phyloP scores from a whole-genome alignment of 768 basidiomycete genomes.

The Pholiota conissans region DNA sequence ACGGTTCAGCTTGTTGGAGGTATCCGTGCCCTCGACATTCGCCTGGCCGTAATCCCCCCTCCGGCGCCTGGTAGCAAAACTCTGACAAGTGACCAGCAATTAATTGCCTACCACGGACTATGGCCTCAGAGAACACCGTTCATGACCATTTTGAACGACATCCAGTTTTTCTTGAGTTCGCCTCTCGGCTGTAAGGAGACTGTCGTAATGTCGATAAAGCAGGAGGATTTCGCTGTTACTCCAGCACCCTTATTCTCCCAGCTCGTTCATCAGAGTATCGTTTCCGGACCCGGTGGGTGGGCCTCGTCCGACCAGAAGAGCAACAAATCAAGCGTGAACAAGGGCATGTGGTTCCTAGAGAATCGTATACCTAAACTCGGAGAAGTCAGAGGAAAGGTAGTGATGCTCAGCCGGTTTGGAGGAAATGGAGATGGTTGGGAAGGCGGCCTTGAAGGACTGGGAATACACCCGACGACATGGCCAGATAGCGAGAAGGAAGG shows the following conservation, averaged over 20 bases:
- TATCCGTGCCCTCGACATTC: slow-evolving; percentile 80
- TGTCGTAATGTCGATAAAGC: slow-evolving; percentile 85
- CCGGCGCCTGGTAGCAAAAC: slow-evolving; percentile 12
- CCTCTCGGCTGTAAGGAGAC: slow-evolving; percentile 64
- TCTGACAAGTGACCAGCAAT: slow-evolving; percentile 25
- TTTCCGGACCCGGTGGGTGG: slow-evolving; percentile 49
- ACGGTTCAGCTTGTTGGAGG: slow-evolving; percentile 71
- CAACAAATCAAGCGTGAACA: slow-evolving; percentile 9
- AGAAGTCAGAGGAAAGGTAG: slow-evolving; percentile 81
- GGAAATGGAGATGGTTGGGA: slow-evolving; percentile 70
- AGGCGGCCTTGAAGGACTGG: slow-evolving; percentile 65
- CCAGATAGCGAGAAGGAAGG: slow-evolving; percentile 73
- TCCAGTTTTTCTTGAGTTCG: slow-evolving; percentile 65
- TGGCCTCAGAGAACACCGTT: slow-evolving; percentile 74
- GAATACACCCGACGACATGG: slow-evolving; percentile 88
- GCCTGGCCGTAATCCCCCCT: slow-evolving; percentile 61
- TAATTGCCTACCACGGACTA: slow-evolving; percentile 80
- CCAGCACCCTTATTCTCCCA: slow-evolving; percentile 53
- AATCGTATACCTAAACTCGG: slow-evolving; percentile 80
- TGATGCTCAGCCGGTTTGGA: slow-evolving; percentile 87
- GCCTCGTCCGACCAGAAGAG: neutral
- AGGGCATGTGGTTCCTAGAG: slow-evolving; percentile 76
- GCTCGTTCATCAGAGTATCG: slow-evolving; percentile 67
- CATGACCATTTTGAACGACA: slow-evolving; percentile 55
- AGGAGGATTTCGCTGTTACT: slow-evolving; percentile 66